These are phyloP conservation scores for Durusdinium trenchii DNA, from an alignment of 73 alveolate genomes.

Conservation along the genomic window DNA sequence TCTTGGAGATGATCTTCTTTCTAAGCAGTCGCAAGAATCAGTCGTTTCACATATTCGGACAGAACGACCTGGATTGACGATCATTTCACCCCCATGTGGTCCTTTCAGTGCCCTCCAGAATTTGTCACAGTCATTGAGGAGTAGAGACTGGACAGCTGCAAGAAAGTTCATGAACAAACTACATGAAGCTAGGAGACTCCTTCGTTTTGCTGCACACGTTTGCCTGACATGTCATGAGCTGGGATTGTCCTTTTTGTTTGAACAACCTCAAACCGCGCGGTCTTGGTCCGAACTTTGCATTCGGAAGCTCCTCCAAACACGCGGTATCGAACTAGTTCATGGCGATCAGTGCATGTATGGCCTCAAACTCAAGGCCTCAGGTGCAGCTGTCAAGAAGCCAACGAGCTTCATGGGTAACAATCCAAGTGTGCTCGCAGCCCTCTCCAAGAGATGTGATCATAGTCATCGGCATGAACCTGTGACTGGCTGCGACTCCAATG, in stretches of 20 bases:
- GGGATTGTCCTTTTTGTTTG: background rate
- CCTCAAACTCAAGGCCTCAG: background rate
- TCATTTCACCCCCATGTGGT: constrained; percentile 24
- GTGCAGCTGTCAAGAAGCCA: background rate
- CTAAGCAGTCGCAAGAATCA: background rate
- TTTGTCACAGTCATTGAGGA: background rate
- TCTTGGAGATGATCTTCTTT: background rate
- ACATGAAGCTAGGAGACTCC: background rate
- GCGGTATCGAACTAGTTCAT: background rate
- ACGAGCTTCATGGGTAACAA: constrained; percentile 37
- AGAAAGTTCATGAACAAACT: too few relatives aligned
- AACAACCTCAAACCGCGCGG: constrained; percentile 1
- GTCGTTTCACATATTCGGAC: background rate
- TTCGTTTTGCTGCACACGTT: background rate
- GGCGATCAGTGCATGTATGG: constrained; percentile 17
- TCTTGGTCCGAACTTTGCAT: background rate
- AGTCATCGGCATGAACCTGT: background rate
- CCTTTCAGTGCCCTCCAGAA: background rate
- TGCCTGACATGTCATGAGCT: background rate
- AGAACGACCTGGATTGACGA: constrained; percentile 1
- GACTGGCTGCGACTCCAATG: too few relatives aligned
- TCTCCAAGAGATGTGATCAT: background rate
- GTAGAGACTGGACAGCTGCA: background rate
- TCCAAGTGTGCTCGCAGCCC: background rate
- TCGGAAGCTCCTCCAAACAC: background rate